Percentiles rank a stretch among this genome's conserved stretches.
These are phyloP conservation scores for Trichoderma semiorbis DNA, from an alignment of 2,329 filamentous ascomycete genomes.

Conservation along the genomic window DNA sequence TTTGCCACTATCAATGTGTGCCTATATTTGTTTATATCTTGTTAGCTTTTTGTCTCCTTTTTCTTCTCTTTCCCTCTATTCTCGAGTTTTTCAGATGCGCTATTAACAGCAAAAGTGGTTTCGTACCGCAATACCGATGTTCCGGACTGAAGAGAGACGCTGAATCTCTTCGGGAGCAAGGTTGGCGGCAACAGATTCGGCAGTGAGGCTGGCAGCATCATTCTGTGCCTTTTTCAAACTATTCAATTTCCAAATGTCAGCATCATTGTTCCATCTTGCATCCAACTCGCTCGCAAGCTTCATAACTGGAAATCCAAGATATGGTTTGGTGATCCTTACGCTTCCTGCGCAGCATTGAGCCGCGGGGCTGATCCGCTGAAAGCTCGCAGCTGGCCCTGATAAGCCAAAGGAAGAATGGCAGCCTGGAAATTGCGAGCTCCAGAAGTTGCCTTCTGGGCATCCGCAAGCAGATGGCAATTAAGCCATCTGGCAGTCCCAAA, in stretches of 20 bases:
- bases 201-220: slow-evolving; percentile 49
- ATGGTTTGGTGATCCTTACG: slow-evolving; percentile 30
- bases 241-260: neutral
- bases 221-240: slow-evolving; percentile 53
- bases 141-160: slow-evolving; percentile 77
- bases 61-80: neutral
- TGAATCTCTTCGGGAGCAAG: slow-evolving; percentile 75
- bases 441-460: slow-evolving; percentile 28
- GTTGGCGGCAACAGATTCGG: slow-evolving; percentile 68
- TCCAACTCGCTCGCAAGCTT: neutral
- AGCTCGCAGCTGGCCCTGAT: slow-evolving; percentile 27
- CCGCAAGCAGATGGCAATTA: slow-evolving; percentile 36
- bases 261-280: neutral
- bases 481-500: slow-evolving; percentile 40
- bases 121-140: slow-evolving; percentile 92
- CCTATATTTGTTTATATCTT: slow-evolving; percentile 44
- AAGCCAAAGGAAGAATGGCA: slow-evolving; percentile 23
- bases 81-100: neutral
- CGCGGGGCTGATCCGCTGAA: slow-evolving; percentile 34
- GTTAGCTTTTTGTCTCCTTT: neutral
- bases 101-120: neutral
- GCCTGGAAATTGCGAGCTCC: slow-evolving; percentile 29
- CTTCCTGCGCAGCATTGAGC: slow-evolving; percentile 39
- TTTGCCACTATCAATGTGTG: slow-evolving; percentile 98
- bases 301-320: neutral